Evolutionary conservation across 331 rosid species (phyloP).

Genomic region (Cydonia oblonga): DNA sequence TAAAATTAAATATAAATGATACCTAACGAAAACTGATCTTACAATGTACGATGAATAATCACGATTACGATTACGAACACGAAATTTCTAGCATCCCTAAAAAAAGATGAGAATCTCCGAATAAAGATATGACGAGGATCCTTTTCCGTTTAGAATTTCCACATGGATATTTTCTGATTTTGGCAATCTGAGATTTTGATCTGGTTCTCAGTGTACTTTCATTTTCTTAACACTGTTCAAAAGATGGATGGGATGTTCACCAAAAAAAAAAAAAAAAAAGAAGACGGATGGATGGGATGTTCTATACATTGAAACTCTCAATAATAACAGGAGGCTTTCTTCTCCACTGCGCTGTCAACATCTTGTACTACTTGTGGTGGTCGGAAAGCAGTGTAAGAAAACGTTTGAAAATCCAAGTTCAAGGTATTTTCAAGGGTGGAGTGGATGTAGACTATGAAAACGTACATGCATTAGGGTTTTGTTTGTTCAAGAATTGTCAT

Average conservation of each 20-base stretch:
- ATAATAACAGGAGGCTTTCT: slow-evolving; percentile 33
- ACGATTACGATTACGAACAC: too few species aligned
- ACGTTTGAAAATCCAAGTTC: background rate
- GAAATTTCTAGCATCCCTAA: too few species aligned
- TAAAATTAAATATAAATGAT: too few species aligned
- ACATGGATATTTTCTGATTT: background rate
- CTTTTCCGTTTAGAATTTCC: background rate
- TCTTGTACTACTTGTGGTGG: background rate
- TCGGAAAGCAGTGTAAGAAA: background rate
- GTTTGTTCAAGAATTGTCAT: slow-evolving; percentile 5
- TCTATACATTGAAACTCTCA: slow-evolving; percentile 40
- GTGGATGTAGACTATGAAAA: slow-evolving; percentile 17
- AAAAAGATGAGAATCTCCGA: too few species aligned
- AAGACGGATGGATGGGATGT: too few species aligned
- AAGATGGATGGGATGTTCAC: slow-evolving; percentile 7
- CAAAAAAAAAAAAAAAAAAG: too few species aligned
- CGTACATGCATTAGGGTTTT: slow-evolving; percentile 14
- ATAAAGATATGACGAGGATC: too few species aligned
- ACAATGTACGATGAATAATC: too few species aligned
- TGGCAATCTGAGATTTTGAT: background rate
- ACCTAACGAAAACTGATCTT: too few species aligned
- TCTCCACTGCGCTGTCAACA: slow-evolving; percentile 32
- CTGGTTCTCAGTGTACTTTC: background rate
- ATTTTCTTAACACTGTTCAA: slow-evolving; percentile 19
- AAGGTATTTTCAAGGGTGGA: background rate